These are phyloP conservation scores for Cinnamomum micranthum DNA, from an alignment of 164 flowering plant genomes.

Conservation along the genomic window DNA sequence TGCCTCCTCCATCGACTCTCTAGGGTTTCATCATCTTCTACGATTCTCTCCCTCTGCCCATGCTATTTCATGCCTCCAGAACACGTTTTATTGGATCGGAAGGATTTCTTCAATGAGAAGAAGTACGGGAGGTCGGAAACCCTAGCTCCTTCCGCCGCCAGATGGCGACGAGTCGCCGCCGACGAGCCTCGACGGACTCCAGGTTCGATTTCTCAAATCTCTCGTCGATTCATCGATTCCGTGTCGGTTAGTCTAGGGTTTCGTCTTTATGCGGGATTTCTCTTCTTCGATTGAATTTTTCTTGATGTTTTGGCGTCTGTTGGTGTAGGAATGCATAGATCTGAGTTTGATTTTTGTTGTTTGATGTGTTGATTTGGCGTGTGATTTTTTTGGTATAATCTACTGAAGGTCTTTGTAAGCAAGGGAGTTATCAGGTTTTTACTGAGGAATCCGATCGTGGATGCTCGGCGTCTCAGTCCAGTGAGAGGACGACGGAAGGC, in stretches of 20 bases:
- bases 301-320: too few relatives aligned
- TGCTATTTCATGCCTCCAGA: constrained; percentile 92
- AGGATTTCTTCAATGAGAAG: constrained; percentile 78
- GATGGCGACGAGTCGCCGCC: constrained; percentile 59
- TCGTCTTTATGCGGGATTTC: too few relatives aligned
- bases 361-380: background rate
- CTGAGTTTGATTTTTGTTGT: background rate
- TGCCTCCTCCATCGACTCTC: background rate
- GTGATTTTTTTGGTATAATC: constrained; percentile 20
- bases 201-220: constrained; percentile 32
- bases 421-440: constrained; percentile 65
- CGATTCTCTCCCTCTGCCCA: constrained; percentile 20
- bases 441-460: constrained; percentile 60
- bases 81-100: constrained; percentile 79
- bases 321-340: background rate
- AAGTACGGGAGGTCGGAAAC: constrained; percentile 48
- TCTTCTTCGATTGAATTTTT: too few relatives aligned
- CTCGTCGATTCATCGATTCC: constrained; percentile 8
- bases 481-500: constrained; percentile 56
- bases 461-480: constrained; percentile 39
- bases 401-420: constrained; percentile 84
- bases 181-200: constrained; percentile 55
- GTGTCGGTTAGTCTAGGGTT: too few relatives aligned
- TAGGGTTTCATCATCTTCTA: background rate
- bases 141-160: constrained; percentile 20